A percentile compares a stretch with the other conserved stretches of the same genome.
These are phyloP conservation scores for Saururus chinensis DNA, from an alignment of 164 flowering plant species.

Conservation along the genomic window DNA sequence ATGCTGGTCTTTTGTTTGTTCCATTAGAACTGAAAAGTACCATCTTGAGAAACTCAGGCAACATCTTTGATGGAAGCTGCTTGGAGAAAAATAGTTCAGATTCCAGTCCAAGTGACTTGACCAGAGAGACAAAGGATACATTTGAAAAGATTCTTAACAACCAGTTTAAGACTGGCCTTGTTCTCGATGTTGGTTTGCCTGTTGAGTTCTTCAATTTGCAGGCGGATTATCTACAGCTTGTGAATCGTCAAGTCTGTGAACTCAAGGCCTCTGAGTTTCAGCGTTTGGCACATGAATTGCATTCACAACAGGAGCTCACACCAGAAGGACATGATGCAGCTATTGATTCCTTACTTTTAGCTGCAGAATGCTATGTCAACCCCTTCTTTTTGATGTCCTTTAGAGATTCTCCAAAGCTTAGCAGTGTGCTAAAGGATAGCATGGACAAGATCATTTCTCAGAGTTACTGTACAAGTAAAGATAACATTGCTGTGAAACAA, in stretches of 20 bases:
- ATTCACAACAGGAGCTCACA: slow-evolving; percentile 45
- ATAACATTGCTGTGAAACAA: slow-evolving; percentile 21
- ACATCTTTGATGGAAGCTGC: slow-evolving; percentile 13
- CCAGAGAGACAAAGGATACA: slow-evolving; percentile 22
- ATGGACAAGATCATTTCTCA: slow-evolving; percentile 8
- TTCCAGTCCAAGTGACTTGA: slow-evolving; percentile 17
- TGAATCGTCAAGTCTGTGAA: slow-evolving; percentile 56
- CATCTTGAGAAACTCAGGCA: slow-evolving; percentile 25
- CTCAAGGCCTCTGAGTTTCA: slow-evolving; percentile 74
- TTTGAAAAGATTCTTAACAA: slow-evolving; percentile 12
- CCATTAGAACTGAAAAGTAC: slow-evolving; percentile 50
- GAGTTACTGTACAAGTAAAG: slow-evolving; percentile 5
- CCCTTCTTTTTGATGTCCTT: slow-evolving; percentile 61
- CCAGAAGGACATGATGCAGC: slow-evolving; percentile 75
- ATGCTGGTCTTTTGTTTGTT: slow-evolving; percentile 58
- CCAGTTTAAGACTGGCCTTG: slow-evolving; percentile 17
- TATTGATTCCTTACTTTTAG: slow-evolving; percentile 80
- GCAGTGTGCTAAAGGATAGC: slow-evolving; percentile 12
- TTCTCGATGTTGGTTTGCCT: slow-evolving; percentile 37
- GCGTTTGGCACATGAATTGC: slow-evolving; percentile 62
- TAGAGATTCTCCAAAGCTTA: slow-evolving; percentile 20
- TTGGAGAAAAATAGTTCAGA: slow-evolving; percentile 20
- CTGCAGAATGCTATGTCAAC: slow-evolving; percentile 86
- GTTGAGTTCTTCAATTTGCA: slow-evolving; percentile 48
- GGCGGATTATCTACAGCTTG: slow-evolving; percentile 69